Conservation (phyloP, 1,284 basidiomycete species). For the Vanrija sp. region DNA sequence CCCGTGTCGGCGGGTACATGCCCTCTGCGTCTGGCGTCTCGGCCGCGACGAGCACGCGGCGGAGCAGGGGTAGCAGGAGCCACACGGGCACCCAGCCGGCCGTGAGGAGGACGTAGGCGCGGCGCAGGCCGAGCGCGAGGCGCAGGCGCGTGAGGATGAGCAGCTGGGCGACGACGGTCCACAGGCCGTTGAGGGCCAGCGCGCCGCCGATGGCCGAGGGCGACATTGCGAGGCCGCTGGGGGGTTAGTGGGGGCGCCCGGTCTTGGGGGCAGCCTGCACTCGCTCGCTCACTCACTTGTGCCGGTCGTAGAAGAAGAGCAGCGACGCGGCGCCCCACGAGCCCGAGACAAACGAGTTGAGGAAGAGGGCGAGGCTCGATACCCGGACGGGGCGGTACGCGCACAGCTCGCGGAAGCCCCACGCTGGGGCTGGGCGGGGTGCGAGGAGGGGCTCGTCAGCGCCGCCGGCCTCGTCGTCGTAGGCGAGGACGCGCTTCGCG, state of each 20-base stretch:
- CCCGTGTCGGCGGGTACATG: slow-evolving; percentile 22
- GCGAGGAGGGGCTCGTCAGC: neutral
- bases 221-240: slow-evolving; percentile 41
- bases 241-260: neutral
- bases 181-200: slow-evolving; percentile 42
- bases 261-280: neutral
- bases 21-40: slow-evolving; percentile 23
- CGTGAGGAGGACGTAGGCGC: slow-evolving; percentile 35
- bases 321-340: slow-evolving; percentile 41
- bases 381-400: slow-evolving; percentile 29
- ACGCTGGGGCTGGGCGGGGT: slow-evolving; percentile 7
- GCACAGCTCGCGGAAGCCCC: slow-evolving; percentile 41
- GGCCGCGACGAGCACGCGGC: slow-evolving; percentile 24
- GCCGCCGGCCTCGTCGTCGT: neutral
- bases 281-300: slow-evolving; percentile 27
- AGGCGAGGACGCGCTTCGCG: neutral
- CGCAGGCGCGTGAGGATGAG: slow-evolving; percentile 39
- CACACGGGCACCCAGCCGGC: slow-evolving; percentile 40
- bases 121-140: slow-evolving; percentile 30
- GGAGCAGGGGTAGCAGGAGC: slow-evolving; percentile 35
- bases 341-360: slow-evolving; percentile 40
- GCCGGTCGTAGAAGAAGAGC: slow-evolving; percentile 42
- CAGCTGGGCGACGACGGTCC: slow-evolving; percentile 42
- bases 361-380: slow-evolving; percentile 34
- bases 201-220: slow-evolving; percentile 42